Base-by-base conservation (phyloP, 2,329 filamentous ascomycete species). In the Ophiosphaerella herpotricha region DNA sequence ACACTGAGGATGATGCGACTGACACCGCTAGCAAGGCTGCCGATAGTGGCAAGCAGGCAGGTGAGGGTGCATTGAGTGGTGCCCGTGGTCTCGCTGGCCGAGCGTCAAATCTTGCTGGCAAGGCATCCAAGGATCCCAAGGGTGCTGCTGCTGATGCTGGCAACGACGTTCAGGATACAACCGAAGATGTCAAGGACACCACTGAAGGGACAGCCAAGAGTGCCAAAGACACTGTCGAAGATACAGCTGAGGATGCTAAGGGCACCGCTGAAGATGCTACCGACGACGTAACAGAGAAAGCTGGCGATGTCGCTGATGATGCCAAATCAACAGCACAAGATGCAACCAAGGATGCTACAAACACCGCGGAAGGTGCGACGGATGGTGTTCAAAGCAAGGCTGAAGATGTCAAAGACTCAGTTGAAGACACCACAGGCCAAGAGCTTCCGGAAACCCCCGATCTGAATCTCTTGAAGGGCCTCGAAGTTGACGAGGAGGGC, bases 401-500 rank as follows among this genome's bases (percentile, higher is more conserved):
- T 7, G 52, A 71, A n/a, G 61, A 67, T 36, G 63, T 64, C 34
- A 51, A 62, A 16, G 63, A 60, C 3, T 66, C 51, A 16, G 69
- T 68, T 12, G 54, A 73, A 14, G 61, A 70, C 44, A 59, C 61
- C 33, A 46, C 63, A 9, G 66, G 55, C 48, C 53, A 66, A 39
- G 68, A 73, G n/a, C 58, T 74, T 7, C 71, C 72, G 31, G 70
- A 74, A 14, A 66, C 72, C 40, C 75, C 76, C 50, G 77, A 79
- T 59, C 72, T 81, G 8, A 73, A 71, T 23, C 60, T 79, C 9
- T 72, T 81, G 49, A 79, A 79, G 61, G 78, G 77, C 43, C 74
- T 80, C 39, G 77, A 80, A 56, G 80, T 84, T 23, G 73, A 81
- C 37, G 78, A 81, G 43, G 81, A 82, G 23, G 83, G 82, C 31